Percentiles rank a stretch among this genome's conserved stretches.
These are phyloP conservation scores for Zancudomyces culisetae DNA, from an alignment of 371 early-diverging fungal species.

Conservation along the genomic window DNA sequence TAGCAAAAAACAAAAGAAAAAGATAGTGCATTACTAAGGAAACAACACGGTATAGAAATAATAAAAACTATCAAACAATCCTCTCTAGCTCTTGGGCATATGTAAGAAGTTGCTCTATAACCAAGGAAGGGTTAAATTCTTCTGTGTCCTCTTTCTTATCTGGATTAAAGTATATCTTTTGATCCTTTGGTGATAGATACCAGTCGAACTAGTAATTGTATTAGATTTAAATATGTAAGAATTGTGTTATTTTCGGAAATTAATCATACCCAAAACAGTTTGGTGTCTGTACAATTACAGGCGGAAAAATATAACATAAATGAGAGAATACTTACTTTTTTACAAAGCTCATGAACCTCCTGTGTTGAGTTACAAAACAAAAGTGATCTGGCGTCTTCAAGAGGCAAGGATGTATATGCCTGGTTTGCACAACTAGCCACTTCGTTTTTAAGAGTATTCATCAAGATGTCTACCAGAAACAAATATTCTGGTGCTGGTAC, in stretches of 20 bases:
- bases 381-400: slow-evolving; percentile 71
- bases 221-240: too few species aligned
- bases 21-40: too few species aligned
- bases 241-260: too few species aligned
- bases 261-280: too few species aligned
- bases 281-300: too few species aligned
- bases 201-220: slow-evolving; percentile 77
- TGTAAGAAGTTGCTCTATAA: slow-evolving; percentile 60
- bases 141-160: slow-evolving; percentile 30
- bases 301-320: too few species aligned
- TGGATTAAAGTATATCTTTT: slow-evolving; percentile 59
- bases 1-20: too few species aligned
- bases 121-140: slow-evolving; percentile 60
- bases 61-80: slow-evolving; percentile 49
- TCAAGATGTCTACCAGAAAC: slow-evolving; percentile 83
- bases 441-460: slow-evolving; percentile 80
- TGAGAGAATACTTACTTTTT: too few species aligned
- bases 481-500: slow-evolving; percentile 77
- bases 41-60: slow-evolving; percentile 2
- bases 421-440: slow-evolving; percentile 88
- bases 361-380: slow-evolving; percentile 61
- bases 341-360: slow-evolving; percentile 58
- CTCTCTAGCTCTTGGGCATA: slow-evolving; percentile 92
- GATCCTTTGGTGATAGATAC: slow-evolving; percentile 58
- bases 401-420: slow-evolving; percentile 66